These are phyloP conservation scores for Mycena amicta DNA, from an alignment of 768 basidiomycete genomes.

Conservation along the genomic window DNA sequence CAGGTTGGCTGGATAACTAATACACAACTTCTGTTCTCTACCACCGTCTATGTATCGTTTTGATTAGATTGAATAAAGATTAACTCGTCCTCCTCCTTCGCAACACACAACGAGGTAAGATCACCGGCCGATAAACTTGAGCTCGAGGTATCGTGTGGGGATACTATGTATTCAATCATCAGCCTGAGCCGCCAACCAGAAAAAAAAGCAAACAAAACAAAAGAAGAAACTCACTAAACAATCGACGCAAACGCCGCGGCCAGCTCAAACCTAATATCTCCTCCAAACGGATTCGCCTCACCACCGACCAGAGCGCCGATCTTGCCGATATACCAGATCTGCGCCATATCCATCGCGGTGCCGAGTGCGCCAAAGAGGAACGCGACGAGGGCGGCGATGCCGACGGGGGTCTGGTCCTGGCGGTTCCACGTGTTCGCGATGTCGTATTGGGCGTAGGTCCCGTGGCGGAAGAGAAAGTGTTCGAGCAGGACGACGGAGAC, in stretches of 20 bases:
- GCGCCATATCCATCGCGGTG: slow-evolving; percentile 39
- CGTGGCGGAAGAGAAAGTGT: slow-evolving; percentile 51
- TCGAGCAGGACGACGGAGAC: slow-evolving; percentile 47
- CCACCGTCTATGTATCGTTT: no score
- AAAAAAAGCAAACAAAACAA: no score
- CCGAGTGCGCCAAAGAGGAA: slow-evolving; percentile 39
- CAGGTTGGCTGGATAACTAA: no score
- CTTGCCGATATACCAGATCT: slow-evolving; percentile 33
- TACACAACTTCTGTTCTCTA: no score
- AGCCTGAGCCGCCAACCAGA: background rate
- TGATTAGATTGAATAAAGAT: no score
- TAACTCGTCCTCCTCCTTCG: no score
- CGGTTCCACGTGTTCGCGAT: slow-evolving; percentile 28
- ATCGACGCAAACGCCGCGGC: slow-evolving; percentile 32
- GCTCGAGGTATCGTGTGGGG: background rate
- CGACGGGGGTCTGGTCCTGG: slow-evolving; percentile 37
- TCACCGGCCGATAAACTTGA: background rate
- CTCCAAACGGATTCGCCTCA: slow-evolving; percentile 27
- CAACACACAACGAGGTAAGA: no score
- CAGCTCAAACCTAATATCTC: slow-evolving; percentile 41
- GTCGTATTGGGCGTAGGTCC: slow-evolving; percentile 34
- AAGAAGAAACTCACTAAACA: slow-evolving; percentile 17
- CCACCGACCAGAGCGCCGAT: slow-evolving; percentile 28
- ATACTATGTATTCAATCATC: background rate
- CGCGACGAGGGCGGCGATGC: slow-evolving; percentile 38